phyloP scores from a whole-genome alignment of 805 yeast genomes.

The Lipomyces chichibuensis region DNA sequence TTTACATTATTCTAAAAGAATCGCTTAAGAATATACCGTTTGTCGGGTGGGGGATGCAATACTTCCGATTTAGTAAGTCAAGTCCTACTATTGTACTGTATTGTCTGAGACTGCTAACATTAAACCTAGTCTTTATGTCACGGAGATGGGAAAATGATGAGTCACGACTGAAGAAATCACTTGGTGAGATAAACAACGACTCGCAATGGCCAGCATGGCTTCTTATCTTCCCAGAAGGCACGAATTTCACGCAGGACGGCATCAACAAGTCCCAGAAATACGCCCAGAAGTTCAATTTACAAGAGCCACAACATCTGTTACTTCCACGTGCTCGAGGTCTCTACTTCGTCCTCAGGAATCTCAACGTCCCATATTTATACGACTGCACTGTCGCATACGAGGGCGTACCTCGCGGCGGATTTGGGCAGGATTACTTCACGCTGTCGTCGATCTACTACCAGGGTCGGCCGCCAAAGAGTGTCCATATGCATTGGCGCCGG shows the following conservation, averaged over 20 bases:
- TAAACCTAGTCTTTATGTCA: constrained; percentile 49
- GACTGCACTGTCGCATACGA: constrained; percentile 85
- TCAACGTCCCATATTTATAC: constrained; percentile 59
- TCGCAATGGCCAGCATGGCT: constrained; percentile 61
- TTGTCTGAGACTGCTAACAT: background rate
- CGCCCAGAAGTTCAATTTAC: constrained; percentile 53
- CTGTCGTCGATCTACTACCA: constrained; percentile 62
- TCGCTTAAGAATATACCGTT: constrained; percentile 71
- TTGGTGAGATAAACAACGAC: constrained; percentile 57
- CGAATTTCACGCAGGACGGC: constrained; percentile 74
- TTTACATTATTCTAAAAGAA: constrained; percentile 77
- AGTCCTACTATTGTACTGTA: no score
- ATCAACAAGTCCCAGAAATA: constrained; percentile 58
- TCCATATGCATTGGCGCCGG: constrained; percentile 67
- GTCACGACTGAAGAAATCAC: constrained; percentile 56
- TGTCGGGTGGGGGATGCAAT: constrained; percentile 83
- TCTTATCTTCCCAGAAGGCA: constrained; percentile 91
- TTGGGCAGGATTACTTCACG: constrained; percentile 78
- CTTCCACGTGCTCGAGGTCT: constrained; percentile 87
- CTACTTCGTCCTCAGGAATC: constrained; percentile 61
- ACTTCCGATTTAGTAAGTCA: constrained; percentile 58
- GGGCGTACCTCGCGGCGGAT: constrained; percentile 62
- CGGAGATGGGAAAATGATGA: constrained; percentile 87
- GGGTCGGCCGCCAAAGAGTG: constrained; percentile 71
- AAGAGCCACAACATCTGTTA: constrained; percentile 61